These are phyloP conservation scores for Zygoascus tannicola DNA, from an alignment of 805 yeast genomes.

Conservation along the genomic window DNA sequence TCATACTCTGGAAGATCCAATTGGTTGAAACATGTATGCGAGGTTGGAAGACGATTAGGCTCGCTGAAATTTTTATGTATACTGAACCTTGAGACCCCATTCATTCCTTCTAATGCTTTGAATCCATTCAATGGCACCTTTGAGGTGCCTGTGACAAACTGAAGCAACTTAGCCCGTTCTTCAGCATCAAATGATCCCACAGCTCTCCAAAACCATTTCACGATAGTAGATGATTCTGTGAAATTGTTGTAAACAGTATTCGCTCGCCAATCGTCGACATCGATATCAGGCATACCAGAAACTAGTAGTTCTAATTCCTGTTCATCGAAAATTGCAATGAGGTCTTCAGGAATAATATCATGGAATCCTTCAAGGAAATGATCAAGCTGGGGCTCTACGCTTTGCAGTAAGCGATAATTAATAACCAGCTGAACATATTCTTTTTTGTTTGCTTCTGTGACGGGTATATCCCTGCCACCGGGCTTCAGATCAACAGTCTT, in stretches of 20 bases:
- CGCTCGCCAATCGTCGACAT: constrained; percentile 90
- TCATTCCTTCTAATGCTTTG: constrained; percentile 77
- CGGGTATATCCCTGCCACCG: constrained; percentile 73
- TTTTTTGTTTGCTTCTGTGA: constrained; percentile 81
- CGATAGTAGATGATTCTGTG: constrained; percentile 71
- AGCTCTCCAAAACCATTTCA: constrained; percentile 97
- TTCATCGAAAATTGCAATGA: constrained; percentile 84
- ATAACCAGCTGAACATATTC: constrained; percentile 83
- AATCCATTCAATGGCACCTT: constrained; percentile 95
- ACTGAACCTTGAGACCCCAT: constrained; percentile 76
- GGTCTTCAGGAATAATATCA: constrained; percentile 75
- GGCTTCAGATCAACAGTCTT: constrained; percentile 74
- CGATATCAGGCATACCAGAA: constrained; percentile 93
- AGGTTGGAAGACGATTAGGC: constrained; percentile 80
- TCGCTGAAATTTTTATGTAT: constrained; percentile 85
- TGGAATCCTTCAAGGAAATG: constrained; percentile 81
- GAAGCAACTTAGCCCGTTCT: constrained; percentile 87
- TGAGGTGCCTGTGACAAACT: constrained; percentile 95
- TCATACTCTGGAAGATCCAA: constrained; percentile 89
- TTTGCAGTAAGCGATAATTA: constrained; percentile 72
- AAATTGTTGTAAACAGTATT: constrained; percentile 75
- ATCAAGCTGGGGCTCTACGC: constrained; percentile 82
- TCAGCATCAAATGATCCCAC: constrained; percentile 89
- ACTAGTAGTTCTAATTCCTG: constrained; percentile 88
- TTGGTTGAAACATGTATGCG: constrained; percentile 96